A percentile compares a stretch with the other conserved stretches of the same genome.
Conservation (phyloP, 1,139 yeast genomes). For the Yamadazyma dushanensis region DNA sequence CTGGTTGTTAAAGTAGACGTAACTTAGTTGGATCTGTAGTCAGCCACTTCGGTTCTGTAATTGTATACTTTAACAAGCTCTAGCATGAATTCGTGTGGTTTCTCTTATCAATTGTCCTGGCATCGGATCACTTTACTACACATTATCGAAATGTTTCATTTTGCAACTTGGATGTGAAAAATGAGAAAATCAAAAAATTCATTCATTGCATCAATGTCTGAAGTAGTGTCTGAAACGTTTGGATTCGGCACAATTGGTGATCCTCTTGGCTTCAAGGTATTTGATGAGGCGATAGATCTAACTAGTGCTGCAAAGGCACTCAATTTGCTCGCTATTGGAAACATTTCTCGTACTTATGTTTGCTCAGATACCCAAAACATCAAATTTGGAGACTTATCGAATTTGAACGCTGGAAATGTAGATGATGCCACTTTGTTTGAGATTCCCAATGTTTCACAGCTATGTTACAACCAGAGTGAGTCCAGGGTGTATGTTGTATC, state of each 20-base stretch:
- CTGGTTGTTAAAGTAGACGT: too few relatives aligned
- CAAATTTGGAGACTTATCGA: constrained; percentile 14
- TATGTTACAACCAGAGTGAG: constrained; percentile 27
- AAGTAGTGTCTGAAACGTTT: constrained; percentile 36
- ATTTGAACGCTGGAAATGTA: constrained; percentile 11
- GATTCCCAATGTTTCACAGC: constrained; percentile 19
- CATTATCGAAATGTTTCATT: too few relatives aligned
- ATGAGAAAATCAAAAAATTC: not conserved
- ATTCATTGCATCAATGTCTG: constrained; percentile 13
- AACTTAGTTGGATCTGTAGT: too few relatives aligned
- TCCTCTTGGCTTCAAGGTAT: constrained; percentile 28
- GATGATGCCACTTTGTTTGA: constrained; percentile 9
- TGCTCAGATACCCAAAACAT: constrained; percentile 28
- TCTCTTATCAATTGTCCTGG: too few relatives aligned
- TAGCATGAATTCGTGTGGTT: too few relatives aligned
- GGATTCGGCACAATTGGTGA: constrained; percentile 35
- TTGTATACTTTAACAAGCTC: too few relatives aligned
- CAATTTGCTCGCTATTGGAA: constrained; percentile 31
- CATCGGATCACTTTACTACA: too few relatives aligned
- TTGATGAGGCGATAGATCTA: constrained; percentile 28
- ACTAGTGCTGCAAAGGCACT: constrained; percentile 17
- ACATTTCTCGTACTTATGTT: constrained; percentile 26
- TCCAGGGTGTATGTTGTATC: constrained; percentile 23
- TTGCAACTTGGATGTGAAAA: too few relatives aligned
- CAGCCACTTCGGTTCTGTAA: too few relatives aligned